phyloP scores from a whole-genome alignment of 2,329 filamentous ascomycete species.

The Endocalyx cinctus region DNA sequence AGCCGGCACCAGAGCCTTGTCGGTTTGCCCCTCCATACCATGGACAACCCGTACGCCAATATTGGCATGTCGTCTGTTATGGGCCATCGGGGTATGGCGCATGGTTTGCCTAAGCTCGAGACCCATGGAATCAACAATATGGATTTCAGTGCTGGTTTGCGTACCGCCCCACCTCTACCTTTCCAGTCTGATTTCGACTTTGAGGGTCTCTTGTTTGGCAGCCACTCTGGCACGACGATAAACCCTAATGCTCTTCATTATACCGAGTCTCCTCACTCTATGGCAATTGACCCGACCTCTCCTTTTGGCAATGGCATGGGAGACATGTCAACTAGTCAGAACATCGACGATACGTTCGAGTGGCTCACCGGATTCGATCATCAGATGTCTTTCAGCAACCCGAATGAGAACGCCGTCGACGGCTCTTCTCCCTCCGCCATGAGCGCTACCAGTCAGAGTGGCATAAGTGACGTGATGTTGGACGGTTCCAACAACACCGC shows the following conservation, averaged over 20 bases:
- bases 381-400: constrained; percentile 64
- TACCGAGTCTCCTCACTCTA: constrained; percentile 67
- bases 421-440: constrained; percentile 94
- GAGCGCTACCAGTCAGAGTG: constrained; percentile 89
- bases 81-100: constrained; percentile 60
- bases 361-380: constrained; percentile 80
- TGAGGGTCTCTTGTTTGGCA: constrained; percentile 65
- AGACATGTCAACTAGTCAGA: constrained; percentile 53
- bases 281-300: constrained; percentile 58
- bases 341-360: constrained; percentile 74
- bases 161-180: constrained; percentile 68
- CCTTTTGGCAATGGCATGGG: constrained; percentile 54
- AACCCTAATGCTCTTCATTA: constrained; percentile 78
- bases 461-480: constrained; percentile 85
- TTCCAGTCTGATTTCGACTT: constrained; percentile 65
- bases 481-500: constrained; percentile 69
- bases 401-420: constrained; percentile 77
- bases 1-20: constrained; percentile 72
- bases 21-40: constrained; percentile 55
- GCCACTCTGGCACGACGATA: constrained; percentile 58
- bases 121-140: constrained; percentile 64
- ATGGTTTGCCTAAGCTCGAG: constrained; percentile 77
- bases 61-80: constrained; percentile 68
- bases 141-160: constrained; percentile 63
- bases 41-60: constrained; percentile 63